These are phyloP conservation scores for Lagerstroemia speciosa DNA, from an alignment of 345 rosid genomes.

Conservation along the genomic window DNA sequence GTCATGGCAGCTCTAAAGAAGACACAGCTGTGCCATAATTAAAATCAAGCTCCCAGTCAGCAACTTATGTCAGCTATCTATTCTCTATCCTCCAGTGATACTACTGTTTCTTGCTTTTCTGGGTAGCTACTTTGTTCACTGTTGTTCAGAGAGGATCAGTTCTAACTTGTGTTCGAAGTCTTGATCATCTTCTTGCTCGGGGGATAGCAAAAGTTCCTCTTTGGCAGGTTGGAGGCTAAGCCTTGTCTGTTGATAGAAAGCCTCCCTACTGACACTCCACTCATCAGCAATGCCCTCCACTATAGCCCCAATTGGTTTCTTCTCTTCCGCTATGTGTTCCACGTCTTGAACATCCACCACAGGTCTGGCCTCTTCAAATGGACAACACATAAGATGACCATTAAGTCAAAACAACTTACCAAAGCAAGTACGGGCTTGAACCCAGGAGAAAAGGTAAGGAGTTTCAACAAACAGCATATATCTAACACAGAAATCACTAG, in stretches of 20 bases:
- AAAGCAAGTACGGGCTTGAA: background rate
- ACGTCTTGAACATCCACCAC: slow-evolving; percentile 44
- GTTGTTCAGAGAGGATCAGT: slow-evolving; percentile 18
- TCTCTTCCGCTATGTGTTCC: slow-evolving; percentile 45
- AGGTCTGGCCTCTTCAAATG: slow-evolving; percentile 36
- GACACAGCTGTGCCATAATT: background rate
- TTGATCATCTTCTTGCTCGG: slow-evolving; percentile 19
- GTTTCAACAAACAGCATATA: background rate
- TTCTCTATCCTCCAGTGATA: background rate
- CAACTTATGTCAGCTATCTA: background rate
- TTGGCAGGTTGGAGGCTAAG: slow-evolving; percentile 13
- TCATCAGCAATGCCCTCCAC: slow-evolving; percentile 36
- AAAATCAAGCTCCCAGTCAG: background rate
- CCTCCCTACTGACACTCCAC: slow-evolving; percentile 47
- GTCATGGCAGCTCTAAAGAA: too few species aligned
- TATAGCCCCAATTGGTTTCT: slow-evolving; percentile 33
- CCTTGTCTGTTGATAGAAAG: slow-evolving; percentile 39
- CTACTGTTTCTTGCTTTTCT: background rate
- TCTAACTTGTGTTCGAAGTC: slow-evolving; percentile 34
- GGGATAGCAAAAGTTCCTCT: slow-evolving; percentile 10
- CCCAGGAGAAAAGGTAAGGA: background rate
- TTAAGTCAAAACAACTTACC: background rate
- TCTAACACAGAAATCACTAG: background rate
- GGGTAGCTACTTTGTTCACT: background rate
- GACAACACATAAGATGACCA: slow-evolving; percentile 5